Conservation (phyloP, 495 filamentous ascomycete species). For the Tuber borchii region DNA sequence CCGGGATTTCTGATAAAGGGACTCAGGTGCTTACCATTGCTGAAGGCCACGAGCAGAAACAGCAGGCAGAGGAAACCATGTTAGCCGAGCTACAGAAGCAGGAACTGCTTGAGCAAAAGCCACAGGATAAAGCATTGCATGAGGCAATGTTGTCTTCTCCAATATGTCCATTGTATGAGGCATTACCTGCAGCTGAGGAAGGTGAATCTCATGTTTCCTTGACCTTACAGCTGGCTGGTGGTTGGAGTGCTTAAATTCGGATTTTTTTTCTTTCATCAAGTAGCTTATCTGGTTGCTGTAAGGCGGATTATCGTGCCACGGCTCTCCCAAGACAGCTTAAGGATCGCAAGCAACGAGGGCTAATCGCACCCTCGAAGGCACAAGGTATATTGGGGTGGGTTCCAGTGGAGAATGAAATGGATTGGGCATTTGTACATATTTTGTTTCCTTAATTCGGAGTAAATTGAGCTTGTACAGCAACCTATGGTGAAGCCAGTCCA, state of each 20-base stretch:
- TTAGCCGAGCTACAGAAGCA: background rate
- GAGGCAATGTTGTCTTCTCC: background rate
- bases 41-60: background rate
- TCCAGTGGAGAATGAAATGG: background rate
- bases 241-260: background rate
- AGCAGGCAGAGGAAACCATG: background rate
- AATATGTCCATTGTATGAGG: background rate
- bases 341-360: background rate
- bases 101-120: background rate
- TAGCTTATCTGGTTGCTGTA: background rate
- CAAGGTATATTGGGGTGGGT: background rate
- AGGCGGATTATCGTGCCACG: background rate
- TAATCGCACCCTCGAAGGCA: background rate
- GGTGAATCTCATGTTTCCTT: background rate
- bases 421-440: background rate
- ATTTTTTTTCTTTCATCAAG: background rate
- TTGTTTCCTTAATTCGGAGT: background rate
- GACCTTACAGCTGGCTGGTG: background rate
- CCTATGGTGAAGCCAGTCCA: too few relatives aligned
- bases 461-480: too few relatives aligned
- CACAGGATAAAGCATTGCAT: background rate
- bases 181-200: background rate
- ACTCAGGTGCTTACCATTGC: background rate
- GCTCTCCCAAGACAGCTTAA: background rate
- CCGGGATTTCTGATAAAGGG: background rate